Evolutionary conservation across 2,329 filamentous ascomycete genomes (phyloP).

Genomic region (Fusarium sp.): DNA sequence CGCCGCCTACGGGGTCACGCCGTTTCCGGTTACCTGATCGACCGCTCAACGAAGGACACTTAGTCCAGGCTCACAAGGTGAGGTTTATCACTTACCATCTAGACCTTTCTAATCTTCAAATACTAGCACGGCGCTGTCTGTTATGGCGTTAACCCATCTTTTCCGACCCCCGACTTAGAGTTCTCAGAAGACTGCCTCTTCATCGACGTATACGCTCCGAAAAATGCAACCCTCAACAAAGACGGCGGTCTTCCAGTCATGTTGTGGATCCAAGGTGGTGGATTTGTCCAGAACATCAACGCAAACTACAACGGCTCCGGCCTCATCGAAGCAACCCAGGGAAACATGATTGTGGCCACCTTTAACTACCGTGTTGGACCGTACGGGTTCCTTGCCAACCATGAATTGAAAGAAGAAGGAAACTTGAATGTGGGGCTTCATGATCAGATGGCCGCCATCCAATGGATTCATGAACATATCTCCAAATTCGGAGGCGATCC

Average conservation of each 20-base stretch:
- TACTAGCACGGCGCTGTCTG: background rate
- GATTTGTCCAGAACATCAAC: background rate
- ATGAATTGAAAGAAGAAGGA: background rate
- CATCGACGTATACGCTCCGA: background rate
- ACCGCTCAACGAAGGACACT: fast-evolving
- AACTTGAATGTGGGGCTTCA: background rate
- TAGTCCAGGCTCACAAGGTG: background rate
- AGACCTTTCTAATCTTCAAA: background rate
- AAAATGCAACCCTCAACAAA: background rate
- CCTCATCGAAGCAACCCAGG: background rate
- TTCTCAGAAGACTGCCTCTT: background rate
- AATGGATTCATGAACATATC: background rate
- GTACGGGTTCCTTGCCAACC: background rate
- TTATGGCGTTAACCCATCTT: background rate
- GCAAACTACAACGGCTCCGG: background rate
- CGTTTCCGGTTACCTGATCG: background rate
- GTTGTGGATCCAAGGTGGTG: background rate
- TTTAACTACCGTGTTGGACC: background rate
- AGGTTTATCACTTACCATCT: background rate
- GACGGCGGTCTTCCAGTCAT: background rate
- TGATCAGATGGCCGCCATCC: background rate
- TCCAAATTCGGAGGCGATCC: background rate
- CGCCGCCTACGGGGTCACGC: background rate
- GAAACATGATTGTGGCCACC: background rate
- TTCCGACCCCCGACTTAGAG: background rate